Evolutionary conservation across 768 basidiomycete species (phyloP), one percentile per base, ranked within the genome.

Genomic region (Auriscalpium vulgare): DNA sequence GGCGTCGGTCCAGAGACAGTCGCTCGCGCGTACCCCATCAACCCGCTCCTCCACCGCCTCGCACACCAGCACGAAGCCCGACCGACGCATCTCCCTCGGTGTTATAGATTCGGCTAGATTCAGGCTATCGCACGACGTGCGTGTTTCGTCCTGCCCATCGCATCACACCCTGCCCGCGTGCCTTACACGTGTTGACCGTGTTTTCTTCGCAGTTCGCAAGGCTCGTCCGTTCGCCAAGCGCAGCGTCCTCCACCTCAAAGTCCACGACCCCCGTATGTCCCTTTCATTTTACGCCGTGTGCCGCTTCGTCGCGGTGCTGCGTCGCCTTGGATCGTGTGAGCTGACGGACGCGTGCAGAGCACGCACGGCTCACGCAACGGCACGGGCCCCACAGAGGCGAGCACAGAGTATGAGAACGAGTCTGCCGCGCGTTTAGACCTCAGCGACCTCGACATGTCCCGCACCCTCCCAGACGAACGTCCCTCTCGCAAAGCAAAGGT

Each of bases 121-220:
- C 63, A 65, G 69, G 61, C 54, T 71, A 40, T 66, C 69, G 53
- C 64, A 69, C 60, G 70, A 72, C 56, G 70, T 72, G 63, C 62
- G 69, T 66, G 43, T 51, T 55, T 49, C 55, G 46, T 54, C 21
- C n/a, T 47, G 55, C 53, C 55, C 63, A 65, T 63, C 47, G 47
- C 29, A 29, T 36, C n/a, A 43, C 44, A 16, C 38, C 43, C 53
- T 54, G 61, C 63, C 29, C 29, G 29, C 64, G 68, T 69, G 63
- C 66, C 68, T 68, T 65, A 68, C 70, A 72, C 70, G 70, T 72
- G 70, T 71, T 66, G 50, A 13, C 51, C 57, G 55, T 60, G 59
- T 50, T 58, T 61, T 53, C 54, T 54, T 53, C 63, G 47, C 57
- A 54, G 60, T 61, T 61, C 55, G 47, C 62, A 47, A 60, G 62